Evolutionary conservation across 139 green algal genomes (phyloP), one percentile per base, ranked within the genome.

Genomic region (Coelastrella sp.): DNA sequence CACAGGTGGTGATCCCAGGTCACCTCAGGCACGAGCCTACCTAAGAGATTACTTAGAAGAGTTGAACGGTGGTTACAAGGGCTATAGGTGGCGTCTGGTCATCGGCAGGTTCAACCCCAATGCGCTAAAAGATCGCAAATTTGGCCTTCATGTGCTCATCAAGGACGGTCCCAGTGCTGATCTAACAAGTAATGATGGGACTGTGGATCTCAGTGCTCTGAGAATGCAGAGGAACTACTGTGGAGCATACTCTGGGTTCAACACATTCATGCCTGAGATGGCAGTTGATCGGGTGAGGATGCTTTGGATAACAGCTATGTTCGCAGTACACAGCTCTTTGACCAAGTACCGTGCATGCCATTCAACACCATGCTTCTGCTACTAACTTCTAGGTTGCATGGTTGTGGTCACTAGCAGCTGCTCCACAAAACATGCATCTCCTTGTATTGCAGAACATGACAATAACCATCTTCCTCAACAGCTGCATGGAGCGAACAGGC

Each of bases 81-180:
- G 51, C 4, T 82, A 57, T 45, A 37, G 21, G 19, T 82, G 74
- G 74, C 64, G 23, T 38, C 50, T 38, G 7, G 51, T 82, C 7
- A 6, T 82, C 21, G 23, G 69, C 51, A 3, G 51, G 4, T 27
- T 82, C 15, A 53, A 68, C 51, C 34, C 23, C 25, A 51, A 35
- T 7, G 74, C 51, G 2, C 51, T 82, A 19, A 37, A 51, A 25
- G n/a, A 62, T 51, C 23, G 50, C 2, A 62, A n/a, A 25, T 82
- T 45, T 40, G 27, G 23, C 17, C 51, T 82, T 32, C 74, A 82
- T n/a, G 74, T 82, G 51, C 34, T 82, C 7, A 21, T 82, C 17
- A 82, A 82, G 23, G 34, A n/a, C n/a, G n/a, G n/a, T n/a, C n/a
- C n/a, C n/a, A n/a, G n/a, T n/a, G n/a, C n/a, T n/a, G n/a, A n/a